Evolutionary conservation across 1,139 yeast species (phyloP).

Genomic region (Pichiaceae sp.): DNA sequence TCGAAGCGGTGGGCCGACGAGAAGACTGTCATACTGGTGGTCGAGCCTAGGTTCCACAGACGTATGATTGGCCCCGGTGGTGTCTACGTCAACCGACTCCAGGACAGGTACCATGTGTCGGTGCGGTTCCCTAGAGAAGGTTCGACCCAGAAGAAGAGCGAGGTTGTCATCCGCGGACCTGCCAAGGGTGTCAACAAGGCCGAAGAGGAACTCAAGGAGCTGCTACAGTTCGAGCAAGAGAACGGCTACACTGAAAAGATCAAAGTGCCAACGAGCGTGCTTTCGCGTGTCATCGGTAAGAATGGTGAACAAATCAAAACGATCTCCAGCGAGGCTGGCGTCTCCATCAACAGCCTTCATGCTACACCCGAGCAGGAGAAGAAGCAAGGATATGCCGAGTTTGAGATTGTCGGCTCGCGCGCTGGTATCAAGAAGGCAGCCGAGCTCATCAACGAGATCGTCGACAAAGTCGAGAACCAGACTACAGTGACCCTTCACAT

Average conservation of each 20-base stretch:
- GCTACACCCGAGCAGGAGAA: constrained; percentile 31
- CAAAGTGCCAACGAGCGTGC: constrained; percentile 60
- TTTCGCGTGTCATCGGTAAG: constrained; percentile 84
- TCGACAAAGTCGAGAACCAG: constrained; percentile 60
- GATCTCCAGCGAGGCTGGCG: constrained; percentile 73
- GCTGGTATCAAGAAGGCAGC: constrained; percentile 72
- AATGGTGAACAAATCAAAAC: constrained; percentile 79
- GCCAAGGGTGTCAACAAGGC: constrained; percentile 84
- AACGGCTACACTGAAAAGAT: constrained; percentile 65
- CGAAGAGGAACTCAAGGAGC: constrained; percentile 75
- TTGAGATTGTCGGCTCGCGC: constrained; percentile 75
- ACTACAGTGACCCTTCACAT: constrained; percentile 57
- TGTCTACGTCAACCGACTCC: constrained; percentile 73
- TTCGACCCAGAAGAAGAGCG: constrained; percentile 37
- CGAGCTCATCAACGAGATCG: constrained; percentile 51
- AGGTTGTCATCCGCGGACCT: constrained; percentile 81
- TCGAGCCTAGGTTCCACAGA: constrained; percentile 76
- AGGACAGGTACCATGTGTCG: constrained; percentile 78
- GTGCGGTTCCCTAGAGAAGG: constrained; percentile 62
- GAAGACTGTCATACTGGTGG: constrained; percentile 48
- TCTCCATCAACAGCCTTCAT: constrained; percentile 46
- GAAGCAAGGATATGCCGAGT: constrained; percentile 41
- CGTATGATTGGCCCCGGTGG: constrained; percentile 82
- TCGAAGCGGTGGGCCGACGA: constrained; percentile 84
- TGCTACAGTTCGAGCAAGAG: constrained; percentile 80